Evolutionary conservation across 257 asterid species (phyloP).

Genomic region (Haberlea rhodopensis): DNA sequence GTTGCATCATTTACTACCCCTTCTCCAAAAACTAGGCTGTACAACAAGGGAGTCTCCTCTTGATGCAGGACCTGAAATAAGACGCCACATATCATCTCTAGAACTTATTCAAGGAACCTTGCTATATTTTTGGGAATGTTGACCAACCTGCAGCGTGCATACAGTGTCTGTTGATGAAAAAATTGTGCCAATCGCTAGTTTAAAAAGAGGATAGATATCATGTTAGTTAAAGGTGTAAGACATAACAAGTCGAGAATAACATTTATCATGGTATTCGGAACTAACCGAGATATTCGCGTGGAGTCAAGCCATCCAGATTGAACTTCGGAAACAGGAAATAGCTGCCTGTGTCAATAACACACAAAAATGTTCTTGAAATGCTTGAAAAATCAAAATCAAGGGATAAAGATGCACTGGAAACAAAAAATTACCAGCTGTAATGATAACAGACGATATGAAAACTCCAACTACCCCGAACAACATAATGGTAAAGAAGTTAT

Average conservation of each 20-base stretch:
- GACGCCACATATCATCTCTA: slow-evolving; percentile 5
- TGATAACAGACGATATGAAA: slow-evolving; percentile 68
- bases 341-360: slow-evolving; percentile 44
- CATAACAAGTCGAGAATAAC: not conserved
- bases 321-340: slow-evolving; percentile 68
- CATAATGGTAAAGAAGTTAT: slow-evolving; percentile 89
- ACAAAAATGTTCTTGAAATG: slow-evolving; percentile 7
- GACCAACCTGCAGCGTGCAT: slow-evolving; percentile 84
- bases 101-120: slow-evolving; percentile 18
- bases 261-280: slow-evolving; percentile 20
- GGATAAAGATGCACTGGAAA: not conserved
- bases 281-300: slow-evolving; percentile 83
- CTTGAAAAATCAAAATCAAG: not conserved
- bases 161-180: slow-evolving; percentile 96
- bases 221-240: slow-evolving; percentile 17
- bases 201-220: slow-evolving; percentile 10
- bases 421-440: slow-evolving; percentile 57
- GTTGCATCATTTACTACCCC: slow-evolving; percentile 99
- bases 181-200: slow-evolving; percentile 71
- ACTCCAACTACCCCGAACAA: slow-evolving; percentile 88
- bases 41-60: slow-evolving; percentile 89
- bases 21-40: slow-evolving; percentile 96
- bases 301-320: slow-evolving; percentile 47
- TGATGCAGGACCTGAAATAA: slow-evolving; percentile 71
- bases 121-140: slow-evolving; percentile 6